Percentiles rank a stretch among this genome's conserved stretches.
Conservation (phyloP, 352 stramenopile genomes). For the Elongisporangium senticosum region DNA sequence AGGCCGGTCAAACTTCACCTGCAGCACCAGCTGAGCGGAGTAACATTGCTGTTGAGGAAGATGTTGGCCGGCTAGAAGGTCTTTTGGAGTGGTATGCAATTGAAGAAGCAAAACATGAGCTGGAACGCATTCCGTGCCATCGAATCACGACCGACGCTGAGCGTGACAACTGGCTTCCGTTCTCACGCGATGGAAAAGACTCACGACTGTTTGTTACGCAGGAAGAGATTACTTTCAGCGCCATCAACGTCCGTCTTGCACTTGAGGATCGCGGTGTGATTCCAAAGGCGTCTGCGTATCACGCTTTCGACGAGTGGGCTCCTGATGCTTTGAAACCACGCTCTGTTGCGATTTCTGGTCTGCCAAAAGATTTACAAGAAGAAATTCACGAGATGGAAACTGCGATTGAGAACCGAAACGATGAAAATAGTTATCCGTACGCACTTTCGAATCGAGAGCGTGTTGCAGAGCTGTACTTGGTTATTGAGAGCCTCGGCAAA, state of each 20-base stretch:
- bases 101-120: constrained; percentile 60
- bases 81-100: constrained; percentile 69
- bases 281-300: constrained; percentile 23
- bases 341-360: constrained; percentile 4
- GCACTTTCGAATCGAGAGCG: constrained; percentile 55
- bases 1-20: not conserved
- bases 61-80: constrained; percentile 49
- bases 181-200: constrained; percentile 53
- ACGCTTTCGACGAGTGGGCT: constrained; percentile 3
- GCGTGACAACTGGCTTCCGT: constrained; percentile 39
- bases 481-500: constrained; percentile 63
- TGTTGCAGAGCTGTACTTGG: constrained; percentile 51
- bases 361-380: constrained; percentile 43
- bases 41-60: constrained; percentile 11
- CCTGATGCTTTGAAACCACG: not conserved
- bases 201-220: constrained; percentile 50
- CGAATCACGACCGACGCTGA: constrained; percentile 57
- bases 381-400: constrained; percentile 53
- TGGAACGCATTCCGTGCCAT: constrained; percentile 57
- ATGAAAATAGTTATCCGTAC: constrained; percentile 12
- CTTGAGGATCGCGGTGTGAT: constrained; percentile 69
- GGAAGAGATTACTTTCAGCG: constrained; percentile 55
- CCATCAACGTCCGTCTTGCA: constrained; percentile 48
- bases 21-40: not conserved
- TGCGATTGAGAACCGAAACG: constrained; percentile 34